Evolutionary conservation across 1,284 basidiomycete genomes (phyloP), one percentile per base, ranked within the genome.

Genomic region (Leccinum pseudoinsigne): DNA sequence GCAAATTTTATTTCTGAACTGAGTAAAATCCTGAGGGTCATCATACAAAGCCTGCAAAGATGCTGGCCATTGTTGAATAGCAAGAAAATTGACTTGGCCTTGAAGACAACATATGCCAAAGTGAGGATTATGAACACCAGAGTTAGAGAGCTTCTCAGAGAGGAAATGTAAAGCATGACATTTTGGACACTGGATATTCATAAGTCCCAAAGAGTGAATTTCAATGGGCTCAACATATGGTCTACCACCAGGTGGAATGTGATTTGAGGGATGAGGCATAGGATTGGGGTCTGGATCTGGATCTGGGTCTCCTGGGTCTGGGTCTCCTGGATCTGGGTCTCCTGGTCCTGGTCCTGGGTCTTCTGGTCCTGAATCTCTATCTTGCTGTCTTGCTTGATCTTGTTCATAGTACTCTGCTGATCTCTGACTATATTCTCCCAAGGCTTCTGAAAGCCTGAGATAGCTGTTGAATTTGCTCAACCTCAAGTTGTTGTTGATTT

Each of bases 61-160:
- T 7, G 2, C 7, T 4, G 40, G 74, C 47, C 67, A 70, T 0
- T 58, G n/a, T 14, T 66, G 59, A 6, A 72, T 42, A 0, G 54
- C 50, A 18, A 69, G 68, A 8, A 77, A 65, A 2, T 2, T 1
- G 1, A 77, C 68, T 28, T 74, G 63, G 1, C 75, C 75, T 18
- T 68, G 56, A 5, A 70, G 55, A 57, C 72, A 77, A 34, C 75
- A 76, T 0, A 53, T 62, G 0, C 74, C 69, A 68, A 77, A 77
- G 8, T 3, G 0, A 31, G 64, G 66, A 42, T 57, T 60, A 0
- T 0, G 0, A 8, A 21, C 0, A 0, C 56, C 4, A 3, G 68
- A 74, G 1, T 18, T 61, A 0, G 55, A 5, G 0, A 69, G 59
- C n/a, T 68, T 66, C 28, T 76, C 70, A 3, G 4, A 54, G 0